phyloP scores from a whole-genome alignment of 2,329 filamentous ascomycete genomes.

The Pseudogymnoascus sp. region DNA sequence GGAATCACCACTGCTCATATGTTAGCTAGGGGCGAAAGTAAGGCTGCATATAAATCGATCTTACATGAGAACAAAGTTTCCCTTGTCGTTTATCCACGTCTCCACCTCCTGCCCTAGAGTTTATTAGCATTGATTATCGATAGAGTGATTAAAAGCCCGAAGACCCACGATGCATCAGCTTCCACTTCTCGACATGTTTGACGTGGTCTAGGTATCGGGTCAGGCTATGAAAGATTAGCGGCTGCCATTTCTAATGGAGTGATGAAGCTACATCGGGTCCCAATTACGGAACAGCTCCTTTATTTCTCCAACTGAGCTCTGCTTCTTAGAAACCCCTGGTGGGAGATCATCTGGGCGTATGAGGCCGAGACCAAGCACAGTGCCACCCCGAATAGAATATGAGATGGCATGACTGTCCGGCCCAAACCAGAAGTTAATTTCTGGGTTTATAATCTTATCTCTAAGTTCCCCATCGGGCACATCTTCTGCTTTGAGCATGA shows the following conservation, averaged over 20 bases:
- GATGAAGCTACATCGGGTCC: slow-evolving; percentile 45
- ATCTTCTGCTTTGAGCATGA: slow-evolving; percentile 45
- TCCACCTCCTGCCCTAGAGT: slow-evolving; percentile 10
- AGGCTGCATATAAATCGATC: neutral
- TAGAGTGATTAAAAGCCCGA: neutral
- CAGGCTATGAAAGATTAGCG: slow-evolving; percentile 18
- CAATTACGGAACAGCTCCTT: slow-evolving; percentile 49
- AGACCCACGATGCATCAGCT: slow-evolving; percentile 41
- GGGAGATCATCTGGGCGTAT: slow-evolving; percentile 56
- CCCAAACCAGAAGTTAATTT: slow-evolving; percentile 55
- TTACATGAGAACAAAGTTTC: slow-evolving; percentile 16
- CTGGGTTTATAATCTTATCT: slow-evolving; percentile 43
- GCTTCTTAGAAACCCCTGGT: slow-evolving; percentile 39
- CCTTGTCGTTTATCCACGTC: slow-evolving; percentile 19
- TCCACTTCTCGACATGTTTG: slow-evolving; percentile 59
- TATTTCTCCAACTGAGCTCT: slow-evolving; percentile 54
- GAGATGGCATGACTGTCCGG: slow-evolving; percentile 52
- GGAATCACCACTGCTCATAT: slow-evolving; percentile 41
- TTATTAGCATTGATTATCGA: slow-evolving; percentile 11
- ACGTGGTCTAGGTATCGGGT: slow-evolving; percentile 39
- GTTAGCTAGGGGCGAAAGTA: neutral
- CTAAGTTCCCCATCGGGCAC: slow-evolving; percentile 39
- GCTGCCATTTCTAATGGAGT: neutral
- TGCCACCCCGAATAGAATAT: slow-evolving; percentile 51
- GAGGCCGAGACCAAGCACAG: slow-evolving; percentile 58